Evolutionary conservation across 495 filamentous ascomycete species (phyloP).

Genomic region (Penicillium parvum): DNA sequence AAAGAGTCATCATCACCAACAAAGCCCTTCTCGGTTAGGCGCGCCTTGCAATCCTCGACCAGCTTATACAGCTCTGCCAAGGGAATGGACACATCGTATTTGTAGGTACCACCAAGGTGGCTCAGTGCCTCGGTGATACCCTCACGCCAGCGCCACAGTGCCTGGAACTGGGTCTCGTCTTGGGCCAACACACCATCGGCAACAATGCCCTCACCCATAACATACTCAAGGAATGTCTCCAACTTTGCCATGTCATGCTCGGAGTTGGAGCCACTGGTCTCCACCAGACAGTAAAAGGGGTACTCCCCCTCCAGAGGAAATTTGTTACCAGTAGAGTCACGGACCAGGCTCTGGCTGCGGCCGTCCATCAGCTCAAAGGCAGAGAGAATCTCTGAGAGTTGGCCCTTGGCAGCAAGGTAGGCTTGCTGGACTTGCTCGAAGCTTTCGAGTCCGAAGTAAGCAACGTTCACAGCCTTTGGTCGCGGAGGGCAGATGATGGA

Average conservation of each 20-base stretch:
- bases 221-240: slow-evolving; percentile 77
- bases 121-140: slow-evolving; percentile 82
- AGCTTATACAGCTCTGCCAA: slow-evolving; percentile 80
- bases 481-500: slow-evolving; percentile 87
- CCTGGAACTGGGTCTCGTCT: slow-evolving; percentile 80
- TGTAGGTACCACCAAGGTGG: slow-evolving; percentile 94
- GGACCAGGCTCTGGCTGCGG: slow-evolving; percentile 69
- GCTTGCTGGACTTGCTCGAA: slow-evolving; percentile 81
- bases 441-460: slow-evolving; percentile 79
- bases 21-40: slow-evolving; percentile 67
- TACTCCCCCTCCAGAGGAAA: slow-evolving; percentile 74
- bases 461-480: slow-evolving; percentile 79
- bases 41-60: slow-evolving; percentile 74
- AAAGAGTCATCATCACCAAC: slow-evolving; percentile 71
- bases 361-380: slow-evolving; percentile 97
- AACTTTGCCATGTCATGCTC: slow-evolving; percentile 92
- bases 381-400: slow-evolving; percentile 90
- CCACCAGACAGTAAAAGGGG: slow-evolving; percentile 93
- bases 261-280: slow-evolving; percentile 89
- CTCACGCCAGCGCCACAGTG: slow-evolving; percentile 90
- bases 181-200: slow-evolving; percentile 85
- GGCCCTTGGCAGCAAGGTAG: slow-evolving; percentile 80
- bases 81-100: slow-evolving; percentile 96
- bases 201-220: slow-evolving; percentile 81
- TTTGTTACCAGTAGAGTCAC: slow-evolving; percentile 68